Evolutionary conservation across 2,329 filamentous ascomycete species (phyloP).

Genomic region (Catunica adiposa): DNA sequence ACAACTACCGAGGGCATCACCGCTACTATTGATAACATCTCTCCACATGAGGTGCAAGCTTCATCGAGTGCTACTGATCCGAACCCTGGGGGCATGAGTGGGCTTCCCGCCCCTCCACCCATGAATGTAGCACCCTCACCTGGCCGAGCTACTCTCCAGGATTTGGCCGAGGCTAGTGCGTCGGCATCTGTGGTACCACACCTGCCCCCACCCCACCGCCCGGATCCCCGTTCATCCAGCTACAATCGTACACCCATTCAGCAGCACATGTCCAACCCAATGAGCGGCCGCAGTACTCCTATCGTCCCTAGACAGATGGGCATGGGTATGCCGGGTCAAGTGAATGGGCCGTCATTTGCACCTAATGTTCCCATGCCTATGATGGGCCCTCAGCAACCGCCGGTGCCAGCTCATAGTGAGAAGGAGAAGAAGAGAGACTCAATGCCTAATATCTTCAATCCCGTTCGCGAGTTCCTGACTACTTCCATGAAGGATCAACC

Average conservation of each 20-base stretch:
- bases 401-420: conserved; percentile 1
- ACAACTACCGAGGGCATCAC: background rate
- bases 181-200: conserved; percentile 7
- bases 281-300: background rate
- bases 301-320: background rate
- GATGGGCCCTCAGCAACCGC: conserved; percentile 4
- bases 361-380: background rate
- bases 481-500: conserved; percentile 2
- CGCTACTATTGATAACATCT: background rate
- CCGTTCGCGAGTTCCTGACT: conserved; percentile 10
- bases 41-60: background rate
- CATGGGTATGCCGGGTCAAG: conserved; percentile 1
- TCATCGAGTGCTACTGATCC: background rate
- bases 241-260: background rate
- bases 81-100: background rate
- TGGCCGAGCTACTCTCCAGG: conserved; percentile 9
- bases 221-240: background rate
- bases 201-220: background rate
- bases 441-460: conserved; percentile 14
- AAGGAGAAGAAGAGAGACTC: conserved; percentile 2
- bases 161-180: conserved; percentile 12
- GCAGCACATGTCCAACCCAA: background rate
- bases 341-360: background rate
- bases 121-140: conserved; percentile 4
- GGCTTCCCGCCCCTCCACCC: background rate